phyloP scores from a whole-genome alignment of 352 stramenopile species.

The Globisporangium camurandrum region DNA sequence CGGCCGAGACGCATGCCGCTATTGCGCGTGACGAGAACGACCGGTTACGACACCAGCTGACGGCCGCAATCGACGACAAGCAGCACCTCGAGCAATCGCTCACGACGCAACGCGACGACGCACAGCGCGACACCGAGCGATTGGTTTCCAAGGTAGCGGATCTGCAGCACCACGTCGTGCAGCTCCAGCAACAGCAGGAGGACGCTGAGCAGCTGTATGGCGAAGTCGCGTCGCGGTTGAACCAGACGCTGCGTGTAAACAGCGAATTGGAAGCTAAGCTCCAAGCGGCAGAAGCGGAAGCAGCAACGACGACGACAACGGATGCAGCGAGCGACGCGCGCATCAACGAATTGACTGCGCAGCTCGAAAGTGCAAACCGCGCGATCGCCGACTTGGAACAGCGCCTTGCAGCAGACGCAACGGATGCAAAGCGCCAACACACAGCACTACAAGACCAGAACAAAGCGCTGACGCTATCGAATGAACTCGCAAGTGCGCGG shows the following conservation, averaged over 20 bases:
- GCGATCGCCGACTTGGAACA: constrained; percentile 8
- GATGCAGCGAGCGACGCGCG: constrained; percentile 1
- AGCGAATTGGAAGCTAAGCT: constrained; percentile 14
- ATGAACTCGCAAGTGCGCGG: constrained; percentile 16
- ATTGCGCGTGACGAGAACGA: constrained; percentile 57
- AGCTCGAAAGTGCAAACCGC: constrained; percentile 6
- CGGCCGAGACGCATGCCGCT: constrained; percentile 37
- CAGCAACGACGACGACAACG: too few species aligned
- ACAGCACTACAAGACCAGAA: constrained; percentile 10
- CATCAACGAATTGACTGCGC: constrained; percentile 6
- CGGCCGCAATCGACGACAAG: constrained; percentile 32
- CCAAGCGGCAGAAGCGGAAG: background rate
- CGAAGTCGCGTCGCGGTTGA: constrained; percentile 49
- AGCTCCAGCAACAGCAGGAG: constrained; percentile 44
- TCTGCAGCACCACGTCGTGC: constrained; percentile 30
- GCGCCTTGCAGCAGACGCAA: constrained; percentile 4
- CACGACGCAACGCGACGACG: constrained; percentile 15
- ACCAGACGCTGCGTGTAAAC: constrained; percentile 37
- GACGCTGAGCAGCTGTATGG: constrained; percentile 50
- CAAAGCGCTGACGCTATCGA: constrained; percentile 14
- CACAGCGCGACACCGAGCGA: constrained; percentile 14
- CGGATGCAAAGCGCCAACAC: constrained; percentile 9
- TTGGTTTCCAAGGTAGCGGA: constrained; percentile 32
- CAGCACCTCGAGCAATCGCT: constrained; percentile 38
- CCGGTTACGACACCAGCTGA: constrained; percentile 37